Percentiles rank a stretch among this genome's conserved stretches.
Conservation (phyloP, 116 monocot genomes). For the Phalaenopsis hybrid region DNA sequence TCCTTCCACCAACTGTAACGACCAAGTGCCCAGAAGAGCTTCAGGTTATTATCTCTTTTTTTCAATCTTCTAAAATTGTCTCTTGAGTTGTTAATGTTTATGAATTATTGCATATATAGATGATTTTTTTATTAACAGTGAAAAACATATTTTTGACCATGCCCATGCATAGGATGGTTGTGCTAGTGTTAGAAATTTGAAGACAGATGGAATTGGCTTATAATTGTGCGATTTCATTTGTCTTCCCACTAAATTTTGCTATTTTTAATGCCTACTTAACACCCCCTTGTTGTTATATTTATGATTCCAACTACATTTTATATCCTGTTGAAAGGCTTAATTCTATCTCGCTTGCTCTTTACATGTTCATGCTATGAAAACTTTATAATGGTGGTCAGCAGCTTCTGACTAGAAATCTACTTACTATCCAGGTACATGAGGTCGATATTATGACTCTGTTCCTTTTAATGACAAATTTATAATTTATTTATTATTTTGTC, state of each 20-base stretch:
- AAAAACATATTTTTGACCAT: neutral
- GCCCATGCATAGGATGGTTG: neutral
- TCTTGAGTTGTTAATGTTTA: neutral
- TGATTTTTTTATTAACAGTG: neutral
- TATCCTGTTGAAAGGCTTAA: neutral
- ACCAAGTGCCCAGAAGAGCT: slow-evolving; percentile 60
- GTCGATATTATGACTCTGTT: neutral
- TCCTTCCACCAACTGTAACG: slow-evolving; percentile 53
- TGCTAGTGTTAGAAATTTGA: neutral
- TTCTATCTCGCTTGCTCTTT: neutral
- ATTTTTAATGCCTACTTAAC: neutral
- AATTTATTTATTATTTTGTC: neutral
- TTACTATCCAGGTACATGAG: neutral
- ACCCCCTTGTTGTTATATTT: neutral
- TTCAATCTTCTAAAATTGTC: neutral
- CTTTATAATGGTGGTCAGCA: neutral
- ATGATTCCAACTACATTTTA: neutral
- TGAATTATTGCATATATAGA: neutral
- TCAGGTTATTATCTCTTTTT: slow-evolving; percentile 44
- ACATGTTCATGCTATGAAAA: neutral
- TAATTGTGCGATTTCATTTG: too few species aligned
- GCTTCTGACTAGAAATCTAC: neutral
- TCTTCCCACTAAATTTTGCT: neutral
- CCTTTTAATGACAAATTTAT: neutral
- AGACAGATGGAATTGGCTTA: neutral